Conservation (phyloP, 2,329 filamentous ascomycete species). For the Sporothrix variecibatus region DNA sequence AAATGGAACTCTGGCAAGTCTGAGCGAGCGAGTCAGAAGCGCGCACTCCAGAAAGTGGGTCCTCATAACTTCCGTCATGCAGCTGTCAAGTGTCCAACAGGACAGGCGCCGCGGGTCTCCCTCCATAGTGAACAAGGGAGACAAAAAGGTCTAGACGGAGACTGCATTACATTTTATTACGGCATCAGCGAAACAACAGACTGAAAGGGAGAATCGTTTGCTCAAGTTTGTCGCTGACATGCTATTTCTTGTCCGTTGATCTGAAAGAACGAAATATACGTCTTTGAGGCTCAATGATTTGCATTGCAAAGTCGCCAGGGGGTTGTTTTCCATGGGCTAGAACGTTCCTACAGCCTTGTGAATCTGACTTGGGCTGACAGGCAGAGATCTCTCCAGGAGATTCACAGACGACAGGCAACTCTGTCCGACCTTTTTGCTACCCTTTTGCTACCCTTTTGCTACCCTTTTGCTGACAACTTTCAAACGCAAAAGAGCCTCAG, state of each 20-base stretch:
- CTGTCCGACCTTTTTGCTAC: no score
- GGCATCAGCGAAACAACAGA: background rate
- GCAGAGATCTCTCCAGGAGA: background rate
- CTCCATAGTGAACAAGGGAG: no score
- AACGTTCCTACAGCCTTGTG: background rate
- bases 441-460: background rate
- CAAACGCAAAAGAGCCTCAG: background rate
- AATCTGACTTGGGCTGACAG: background rate
- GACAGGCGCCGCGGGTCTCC: background rate
- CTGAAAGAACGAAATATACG: background rate
- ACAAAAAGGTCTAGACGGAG: background rate
- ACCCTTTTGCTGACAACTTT: background rate
- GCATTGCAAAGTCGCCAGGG: background rate
- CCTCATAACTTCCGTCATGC: no score
- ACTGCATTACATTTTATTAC: background rate
- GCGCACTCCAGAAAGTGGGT: background rate
- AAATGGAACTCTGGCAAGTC: conserved; percentile 20
- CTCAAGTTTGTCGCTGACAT: background rate
- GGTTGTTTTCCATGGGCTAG: background rate
- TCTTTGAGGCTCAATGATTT: background rate
- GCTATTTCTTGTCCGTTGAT: background rate
- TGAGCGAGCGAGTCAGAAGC: conserved; percentile 12
- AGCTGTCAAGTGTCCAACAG: background rate
- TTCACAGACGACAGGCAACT: background rate
- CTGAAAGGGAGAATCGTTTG: background rate